phyloP scores from a whole-genome alignment of 495 filamentous ascomycete species.

The Talaromyces ruber region DNA sequence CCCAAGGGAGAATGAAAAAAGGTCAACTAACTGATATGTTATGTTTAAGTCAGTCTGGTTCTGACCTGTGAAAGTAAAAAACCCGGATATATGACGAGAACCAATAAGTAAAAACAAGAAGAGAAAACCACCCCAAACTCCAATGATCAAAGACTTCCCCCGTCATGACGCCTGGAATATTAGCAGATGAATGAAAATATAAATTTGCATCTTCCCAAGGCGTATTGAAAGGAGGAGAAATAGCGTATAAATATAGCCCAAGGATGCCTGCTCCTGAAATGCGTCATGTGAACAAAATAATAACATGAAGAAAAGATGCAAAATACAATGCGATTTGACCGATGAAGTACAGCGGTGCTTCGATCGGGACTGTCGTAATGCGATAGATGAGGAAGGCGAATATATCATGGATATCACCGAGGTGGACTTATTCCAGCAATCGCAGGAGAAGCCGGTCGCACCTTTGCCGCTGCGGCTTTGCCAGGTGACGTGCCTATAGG shows the following conservation, averaged over 20 bases:
- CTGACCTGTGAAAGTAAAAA: background rate
- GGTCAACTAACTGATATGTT: background rate
- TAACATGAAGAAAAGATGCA: background rate
- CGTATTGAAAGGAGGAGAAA: background rate
- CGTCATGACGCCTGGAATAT: background rate
- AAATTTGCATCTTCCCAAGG: background rate
- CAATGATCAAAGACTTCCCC: background rate
- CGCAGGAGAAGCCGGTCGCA: slow-evolving; percentile 5
- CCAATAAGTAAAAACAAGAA: slow-evolving; percentile 3
- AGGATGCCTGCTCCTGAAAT: slow-evolving; percentile 4
- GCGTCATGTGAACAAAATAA: slow-evolving; percentile 1
- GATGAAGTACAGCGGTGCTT: background rate
- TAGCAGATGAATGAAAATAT: background rate
- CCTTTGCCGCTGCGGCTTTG: background rate
- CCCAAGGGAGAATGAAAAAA: background rate
- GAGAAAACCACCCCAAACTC: background rate
- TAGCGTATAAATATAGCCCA: slow-evolving; percentile 16
- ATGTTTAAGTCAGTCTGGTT: slow-evolving; percentile 3
- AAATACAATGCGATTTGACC: background rate
- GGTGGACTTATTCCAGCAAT: slow-evolving; percentile 3
- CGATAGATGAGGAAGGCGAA: slow-evolving; percentile 26
- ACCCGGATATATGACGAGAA: slow-evolving; percentile 5
- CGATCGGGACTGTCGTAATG: background rate
- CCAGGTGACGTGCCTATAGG: slow-evolving; percentile 16
- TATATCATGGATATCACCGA: slow-evolving; percentile 52